A percentile compares a stretch with the other conserved stretches of the same genome.
These are phyloP conservation scores for Suillus ampliporus DNA, from an alignment of 768 basidiomycete genomes.

Conservation along the genomic window DNA sequence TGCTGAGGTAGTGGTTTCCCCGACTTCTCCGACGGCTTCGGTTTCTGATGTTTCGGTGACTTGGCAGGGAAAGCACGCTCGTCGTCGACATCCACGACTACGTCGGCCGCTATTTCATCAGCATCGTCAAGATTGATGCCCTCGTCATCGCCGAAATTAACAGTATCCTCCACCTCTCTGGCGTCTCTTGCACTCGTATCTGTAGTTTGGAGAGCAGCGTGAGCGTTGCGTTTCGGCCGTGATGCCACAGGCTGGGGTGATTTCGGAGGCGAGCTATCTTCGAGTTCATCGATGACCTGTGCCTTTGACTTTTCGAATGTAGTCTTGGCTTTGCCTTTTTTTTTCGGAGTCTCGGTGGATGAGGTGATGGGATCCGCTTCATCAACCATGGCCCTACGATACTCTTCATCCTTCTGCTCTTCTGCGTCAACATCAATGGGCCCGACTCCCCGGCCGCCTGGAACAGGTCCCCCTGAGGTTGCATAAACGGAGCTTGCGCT, in stretches of 20 bases:
- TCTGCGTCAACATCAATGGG: conserved; percentile 28
- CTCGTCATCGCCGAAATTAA: conserved; percentile 20
- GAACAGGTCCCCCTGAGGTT: conserved; percentile 33
- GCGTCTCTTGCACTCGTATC: conserved; percentile 25
- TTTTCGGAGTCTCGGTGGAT: not conserved
- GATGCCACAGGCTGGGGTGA: conserved; percentile 12
- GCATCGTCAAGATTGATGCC: conserved; percentile 14
- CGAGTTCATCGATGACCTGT: not conserved
- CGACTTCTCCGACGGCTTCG: conserved; percentile 6
- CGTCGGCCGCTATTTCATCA: conserved; percentile 10
- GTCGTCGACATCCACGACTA: conserved; percentile 14
- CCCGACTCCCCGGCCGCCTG: conserved; percentile 35
- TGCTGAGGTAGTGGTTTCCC: not conserved
- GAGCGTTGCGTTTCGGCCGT: conserved; percentile 13
- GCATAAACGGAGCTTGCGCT: not conserved
- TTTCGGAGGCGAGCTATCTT: conserved; percentile 16
- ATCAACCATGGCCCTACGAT: conserved; percentile 1
- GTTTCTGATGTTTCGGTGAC: not conserved
- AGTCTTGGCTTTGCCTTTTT: not conserved
- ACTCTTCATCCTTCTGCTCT: conserved; percentile 23
- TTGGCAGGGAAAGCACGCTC: conserved; percentile 3
- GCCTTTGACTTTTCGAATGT: not conserved
- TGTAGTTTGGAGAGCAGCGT: conserved; percentile 15
- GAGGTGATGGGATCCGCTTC: not conserved
- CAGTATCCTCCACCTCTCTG: conserved; percentile 33